Evolutionary conservation across 2,329 filamentous ascomycete genomes (phyloP).

Genomic region (Botryotinia narcissicola): DNA sequence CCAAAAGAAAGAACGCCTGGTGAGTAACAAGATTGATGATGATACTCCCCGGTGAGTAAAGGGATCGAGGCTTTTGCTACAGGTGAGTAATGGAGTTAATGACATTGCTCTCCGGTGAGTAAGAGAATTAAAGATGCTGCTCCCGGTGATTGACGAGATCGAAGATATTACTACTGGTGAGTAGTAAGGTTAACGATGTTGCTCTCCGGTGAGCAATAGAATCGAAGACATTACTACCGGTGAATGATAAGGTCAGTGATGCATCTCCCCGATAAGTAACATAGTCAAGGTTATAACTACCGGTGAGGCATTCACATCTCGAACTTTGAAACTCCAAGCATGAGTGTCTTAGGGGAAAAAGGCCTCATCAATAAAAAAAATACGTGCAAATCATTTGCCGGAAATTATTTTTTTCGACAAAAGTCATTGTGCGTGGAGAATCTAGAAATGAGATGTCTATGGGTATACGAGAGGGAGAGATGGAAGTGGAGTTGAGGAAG

Average conservation of each 20-base stretch:
- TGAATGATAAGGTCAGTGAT: too few species aligned
- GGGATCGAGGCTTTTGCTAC: too few species aligned
- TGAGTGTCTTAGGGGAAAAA: too few species aligned
- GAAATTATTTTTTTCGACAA: neutral
- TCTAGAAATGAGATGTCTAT: neutral
- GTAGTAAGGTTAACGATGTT: accelerated
- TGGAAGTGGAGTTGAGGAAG: neutral
- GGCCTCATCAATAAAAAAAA: neutral
- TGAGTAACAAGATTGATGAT: neutral
- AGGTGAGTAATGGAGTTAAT: too few species aligned
- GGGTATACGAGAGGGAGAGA: neutral
- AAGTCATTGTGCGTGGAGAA: neutral
- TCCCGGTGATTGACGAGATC: too few species aligned
- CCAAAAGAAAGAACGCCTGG: neutral
- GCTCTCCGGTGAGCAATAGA: too few species aligned
- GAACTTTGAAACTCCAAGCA: too few species aligned
- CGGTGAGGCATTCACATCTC: neutral
- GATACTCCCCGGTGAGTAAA: too few species aligned
- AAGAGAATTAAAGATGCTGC: too few species aligned
- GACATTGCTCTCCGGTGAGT: too few species aligned
- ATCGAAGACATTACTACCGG: too few species aligned
- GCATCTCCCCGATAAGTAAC: too few species aligned
- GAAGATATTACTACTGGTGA: neutral
- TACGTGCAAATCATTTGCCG: neutral
- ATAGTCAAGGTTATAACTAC: neutral